phyloP scores from a whole-genome alignment of 2,329 filamentous ascomycete genomes.

The Clathrospora elynae region DNA sequence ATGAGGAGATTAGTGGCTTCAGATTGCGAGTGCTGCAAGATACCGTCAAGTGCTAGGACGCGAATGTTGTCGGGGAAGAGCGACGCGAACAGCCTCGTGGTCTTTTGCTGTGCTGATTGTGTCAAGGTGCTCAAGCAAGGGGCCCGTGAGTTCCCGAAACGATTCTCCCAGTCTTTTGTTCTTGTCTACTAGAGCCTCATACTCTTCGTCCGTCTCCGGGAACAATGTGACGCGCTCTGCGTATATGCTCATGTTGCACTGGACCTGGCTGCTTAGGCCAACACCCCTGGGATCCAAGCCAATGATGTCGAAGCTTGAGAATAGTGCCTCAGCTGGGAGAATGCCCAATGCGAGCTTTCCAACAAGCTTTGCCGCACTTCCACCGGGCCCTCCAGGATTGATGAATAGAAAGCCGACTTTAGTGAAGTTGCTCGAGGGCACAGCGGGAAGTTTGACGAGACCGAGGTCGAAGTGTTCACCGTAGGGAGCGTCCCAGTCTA shows the following conservation, averaged over 20 bases:
- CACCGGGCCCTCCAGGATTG: slow-evolving; percentile 53
- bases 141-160: slow-evolving; percentile 50
- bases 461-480: slow-evolving; percentile 38
- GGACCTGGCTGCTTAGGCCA: slow-evolving; percentile 49
- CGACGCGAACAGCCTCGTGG: slow-evolving; percentile 44
- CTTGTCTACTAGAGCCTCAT: slow-evolving; percentile 46
- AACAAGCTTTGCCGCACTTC: too few species aligned
- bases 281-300: slow-evolving; percentile 54
- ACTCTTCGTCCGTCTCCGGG: slow-evolving; percentile 48
- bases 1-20: slow-evolving; percentile 45
- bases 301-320: slow-evolving; percentile 51
- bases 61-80: slow-evolving; percentile 52
- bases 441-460: slow-evolving; percentile 27
- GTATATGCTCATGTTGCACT: slow-evolving; percentile 48
- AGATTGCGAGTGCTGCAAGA: slow-evolving; percentile 50
- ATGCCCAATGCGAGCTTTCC: slow-evolving; percentile 32
- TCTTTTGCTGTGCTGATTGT: slow-evolving; percentile 45
- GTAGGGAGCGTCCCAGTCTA: slow-evolving; percentile 40
- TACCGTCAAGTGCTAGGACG: slow-evolving; percentile 53
- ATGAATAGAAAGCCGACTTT: slow-evolving; percentile 49
- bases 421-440: slow-evolving; percentile 15
- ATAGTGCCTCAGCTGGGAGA: slow-evolving; percentile 18
- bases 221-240: slow-evolving; percentile 47
- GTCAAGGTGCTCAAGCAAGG: slow-evolving; percentile 52
- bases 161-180: slow-evolving; percentile 50